Base-by-base conservation (phyloP, 176 grass and related monocot genomes). In the Phoenix dactylifera region DNA sequence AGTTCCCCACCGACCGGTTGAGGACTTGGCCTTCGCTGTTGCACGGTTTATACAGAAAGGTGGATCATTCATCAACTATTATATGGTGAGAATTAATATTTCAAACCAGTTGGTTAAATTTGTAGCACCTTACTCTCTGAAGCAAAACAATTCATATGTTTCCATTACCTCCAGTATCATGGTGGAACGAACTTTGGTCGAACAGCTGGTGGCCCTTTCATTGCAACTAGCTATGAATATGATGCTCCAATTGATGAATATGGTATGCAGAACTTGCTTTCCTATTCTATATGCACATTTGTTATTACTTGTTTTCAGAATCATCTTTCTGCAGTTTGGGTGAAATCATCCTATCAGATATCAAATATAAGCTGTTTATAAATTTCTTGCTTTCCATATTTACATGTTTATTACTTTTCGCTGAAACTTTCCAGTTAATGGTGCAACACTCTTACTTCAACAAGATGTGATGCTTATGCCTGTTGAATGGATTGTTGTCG, bases 121-220 rank as follows among this genome's bases (percentile, higher is more conserved):
- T 44, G 7, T 12, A 53, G 52, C 25, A 55, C 29, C 22, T 74
- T 24, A 63, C 18, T 19, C 23, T 70, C 26, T 69, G 23, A 63
- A 61, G 5, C 20, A 50, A 66, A 23, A 76, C 9, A 17, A 17
- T 50, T 53, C 26, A 50, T 68, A 67, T 80, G 68, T 48, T 79
- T 62, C 6, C 12, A 16, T 50, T 51, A 24, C 52, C 20, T 70
- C 49, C 58, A 97, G 92, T 97, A 97, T 61, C 92, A 97, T 67
- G 92, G 92, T 77, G 92, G 92, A 19, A 97, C 92, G 17, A 97
- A 97, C 56, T 97, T 97, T 67, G 92, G 81, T 3, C 78, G 92
- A 23, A 97, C 92, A 0, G 77, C 92, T 0, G 92, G 92, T 59
- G 92, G 92, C 55, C 92, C 87, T 24, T 97, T 97, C 59, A 85